Percentiles rank a stretch among this genome's conserved stretches.
These are phyloP conservation scores for Candolleomyces efflorescens DNA, from an alignment of 768 basidiomycete species.

Conservation along the genomic window DNA sequence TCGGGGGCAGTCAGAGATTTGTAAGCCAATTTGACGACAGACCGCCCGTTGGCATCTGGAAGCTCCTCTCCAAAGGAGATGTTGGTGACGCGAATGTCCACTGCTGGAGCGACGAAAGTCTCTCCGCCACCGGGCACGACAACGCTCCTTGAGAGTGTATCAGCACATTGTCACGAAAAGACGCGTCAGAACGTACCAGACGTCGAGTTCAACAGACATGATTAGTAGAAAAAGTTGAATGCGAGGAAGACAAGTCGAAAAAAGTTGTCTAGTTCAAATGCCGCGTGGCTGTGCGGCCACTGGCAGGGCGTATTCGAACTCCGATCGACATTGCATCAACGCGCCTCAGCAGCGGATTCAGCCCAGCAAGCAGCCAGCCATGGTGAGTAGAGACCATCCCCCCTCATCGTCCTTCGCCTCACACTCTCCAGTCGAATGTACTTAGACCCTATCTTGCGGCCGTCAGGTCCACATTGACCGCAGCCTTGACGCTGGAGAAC, in stretches of 20 bases:
- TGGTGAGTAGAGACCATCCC: slow-evolving; percentile 39
- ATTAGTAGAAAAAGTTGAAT: slow-evolving; percentile 11
- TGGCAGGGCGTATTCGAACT: slow-evolving; percentile 29
- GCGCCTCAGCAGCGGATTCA: slow-evolving; percentile 1
- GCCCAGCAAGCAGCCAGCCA: slow-evolving; percentile 19
- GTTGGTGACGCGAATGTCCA: slow-evolving; percentile 78
- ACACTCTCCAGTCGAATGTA: slow-evolving; percentile 73
- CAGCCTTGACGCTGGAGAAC: slow-evolving; percentile 94
- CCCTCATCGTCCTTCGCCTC: neutral
- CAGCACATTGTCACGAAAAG: slow-evolving; percentile 2
- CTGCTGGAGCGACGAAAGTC: slow-evolving; percentile 52
- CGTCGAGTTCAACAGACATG: slow-evolving; percentile 60
- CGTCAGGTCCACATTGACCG: slow-evolving; percentile 94
- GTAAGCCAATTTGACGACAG: slow-evolving; percentile 66
- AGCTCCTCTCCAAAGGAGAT: slow-evolving; percentile 75
- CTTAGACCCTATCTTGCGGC: slow-evolving; percentile 94
- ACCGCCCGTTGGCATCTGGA: slow-evolving; percentile 53
- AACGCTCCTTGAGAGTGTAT: slow-evolving; percentile 47
- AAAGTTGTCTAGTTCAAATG: neutral
- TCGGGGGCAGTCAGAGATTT: slow-evolving; percentile 29
- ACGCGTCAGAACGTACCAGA: slow-evolving; percentile 53
- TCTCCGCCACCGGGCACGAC: slow-evolving; percentile 54
- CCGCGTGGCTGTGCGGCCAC: no score
- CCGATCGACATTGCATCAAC: slow-evolving; percentile 27
- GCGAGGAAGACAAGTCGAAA: slow-evolving; percentile 13